phyloP scores from a whole-genome alignment of 257 asterid species.

The Thymus quinquecostatus region DNA sequence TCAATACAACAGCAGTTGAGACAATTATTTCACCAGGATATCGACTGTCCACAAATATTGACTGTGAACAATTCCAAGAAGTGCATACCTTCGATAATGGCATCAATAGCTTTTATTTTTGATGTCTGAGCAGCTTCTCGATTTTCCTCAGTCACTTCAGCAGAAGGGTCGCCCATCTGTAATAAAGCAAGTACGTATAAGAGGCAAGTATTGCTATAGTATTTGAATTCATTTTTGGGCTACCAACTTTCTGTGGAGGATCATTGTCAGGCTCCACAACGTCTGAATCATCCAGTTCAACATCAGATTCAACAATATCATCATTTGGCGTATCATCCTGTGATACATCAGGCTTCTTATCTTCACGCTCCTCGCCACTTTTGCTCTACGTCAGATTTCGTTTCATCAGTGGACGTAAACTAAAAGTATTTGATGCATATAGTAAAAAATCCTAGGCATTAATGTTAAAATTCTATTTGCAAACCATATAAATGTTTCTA shows the following conservation, averaged over 20 bases:
- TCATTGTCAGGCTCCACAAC: slow-evolving; percentile 67
- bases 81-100: slow-evolving; percentile 57
- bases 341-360: slow-evolving; percentile 30
- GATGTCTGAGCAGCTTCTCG: slow-evolving; percentile 59
- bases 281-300: slow-evolving; percentile 68
- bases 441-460: neutral
- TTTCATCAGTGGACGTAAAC: slow-evolving; percentile 17
- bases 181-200: neutral
- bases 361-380: slow-evolving; percentile 30
- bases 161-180: slow-evolving; percentile 75
- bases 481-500: neutral
- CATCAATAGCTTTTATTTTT: slow-evolving; percentile 63
- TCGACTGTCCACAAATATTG: neutral
- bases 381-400: slow-evolving; percentile 43
- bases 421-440: neutral
- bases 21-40: slow-evolving; percentile 5
- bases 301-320: slow-evolving; percentile 73
- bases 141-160: slow-evolving; percentile 68
- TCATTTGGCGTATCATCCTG: slow-evolving; percentile 38
- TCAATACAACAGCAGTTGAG: slow-evolving; percentile 16
- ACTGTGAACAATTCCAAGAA: neutral
- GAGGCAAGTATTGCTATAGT: neutral
- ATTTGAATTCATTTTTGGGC: slow-evolving; percentile 21
- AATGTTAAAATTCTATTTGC: neutral
- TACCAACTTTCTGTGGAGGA: slow-evolving; percentile 67